Evolutionary conservation across 441 rosid species (phyloP), one percentile per base, ranked within the genome.

Genomic region (Syzygium malaccense): DNA sequence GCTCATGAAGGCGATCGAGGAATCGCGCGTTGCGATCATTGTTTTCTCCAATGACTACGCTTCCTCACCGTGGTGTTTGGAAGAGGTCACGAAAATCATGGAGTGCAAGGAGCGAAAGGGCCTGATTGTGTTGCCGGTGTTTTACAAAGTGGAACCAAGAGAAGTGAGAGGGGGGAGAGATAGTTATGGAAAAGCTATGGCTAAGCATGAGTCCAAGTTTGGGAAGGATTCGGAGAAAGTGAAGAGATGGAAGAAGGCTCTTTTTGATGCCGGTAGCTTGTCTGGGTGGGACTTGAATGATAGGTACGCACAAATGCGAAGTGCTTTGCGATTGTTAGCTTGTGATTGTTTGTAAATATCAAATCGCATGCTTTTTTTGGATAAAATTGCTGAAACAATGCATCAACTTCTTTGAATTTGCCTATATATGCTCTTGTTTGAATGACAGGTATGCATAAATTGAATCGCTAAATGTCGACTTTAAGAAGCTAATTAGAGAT

Each of bases 11-110:
- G 64, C 30, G 14, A 58, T 58, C 0, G 30, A 58, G 14, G 7
- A 58, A 26, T 25, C 64, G 7, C 15, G 0, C 7, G 0, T 58
- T 0, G 30, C 64, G 2, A 26, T 58, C 30, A 58, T 58, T 0
- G 3, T 58, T 2, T 58, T 58, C 64, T 58, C 64, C 2, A 13
- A 58, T 14, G 0, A 26, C 15, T 58, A 58, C 1, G 15, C 64
- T 0, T 58, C 7, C 14, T 58, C 64, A 0, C 14, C 0, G 0
- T 58, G 64, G 64, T 26, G 64, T 58, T 58, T 58, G 30, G 64
- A 58, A 11, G 64, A 58, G 30, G 0, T 0, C 0, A 0, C 11
- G 30, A 58, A 58, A 58, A 58, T 58, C 30, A 58, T 58, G 64
- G 64, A 58, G 15, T 58, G 30, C 64, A 58, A 2, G 4, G 7